Percentiles rank a stretch among this genome's conserved stretches.
These are phyloP conservation scores for Eremothecium coryli DNA, from an alignment of 1,139 yeast species.

Conservation along the genomic window DNA sequence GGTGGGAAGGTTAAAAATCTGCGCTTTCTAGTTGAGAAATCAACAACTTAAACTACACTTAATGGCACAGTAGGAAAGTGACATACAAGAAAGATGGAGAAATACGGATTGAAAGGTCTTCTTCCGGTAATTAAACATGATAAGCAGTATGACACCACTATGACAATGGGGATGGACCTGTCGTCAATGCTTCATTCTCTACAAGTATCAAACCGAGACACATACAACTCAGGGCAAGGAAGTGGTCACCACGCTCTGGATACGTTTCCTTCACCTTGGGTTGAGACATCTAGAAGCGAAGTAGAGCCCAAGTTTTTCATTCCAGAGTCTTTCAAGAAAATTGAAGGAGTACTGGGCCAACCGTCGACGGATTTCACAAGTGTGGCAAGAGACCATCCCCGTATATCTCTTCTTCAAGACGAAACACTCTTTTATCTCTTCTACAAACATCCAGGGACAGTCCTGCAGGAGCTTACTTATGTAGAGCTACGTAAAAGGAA, in stretches of 20 bases:
- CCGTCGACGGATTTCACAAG: slow-evolving; percentile 30
- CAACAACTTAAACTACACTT: too few relatives aligned
- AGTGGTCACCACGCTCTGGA: slow-evolving; percentile 33
- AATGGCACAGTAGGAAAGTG: too few relatives aligned
- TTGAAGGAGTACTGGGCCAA: slow-evolving; percentile 29
- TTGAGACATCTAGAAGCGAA: slow-evolving; percentile 79
- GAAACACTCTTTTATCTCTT: slow-evolving; percentile 91
- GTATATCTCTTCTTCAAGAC: slow-evolving; percentile 71
- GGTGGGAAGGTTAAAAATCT: too few relatives aligned
- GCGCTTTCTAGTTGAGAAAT: too few relatives aligned
- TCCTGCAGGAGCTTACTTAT: slow-evolving; percentile 89
- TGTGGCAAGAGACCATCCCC: slow-evolving; percentile 50
- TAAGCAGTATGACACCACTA: slow-evolving; percentile 26
- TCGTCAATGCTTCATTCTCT: slow-evolving; percentile 52
- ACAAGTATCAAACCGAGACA: slow-evolving; percentile 24
- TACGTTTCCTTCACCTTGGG: slow-evolving; percentile 89
- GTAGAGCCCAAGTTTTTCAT: slow-evolving; percentile 68
- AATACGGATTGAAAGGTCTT: slow-evolving; percentile 70
- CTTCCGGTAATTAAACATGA: slow-evolving; percentile 46
- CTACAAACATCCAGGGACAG: slow-evolving; percentile 88
- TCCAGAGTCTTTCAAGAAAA: slow-evolving; percentile 36
- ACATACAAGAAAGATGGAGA: slow-evolving; percentile 43
- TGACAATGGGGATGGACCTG: slow-evolving; percentile 80
- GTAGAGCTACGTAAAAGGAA: slow-evolving; percentile 80
- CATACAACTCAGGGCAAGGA: slow-evolving; percentile 31